These are phyloP conservation scores for Pythium aquatile DNA, from an alignment of 352 stramenopile species.

Conservation along the genomic window DNA sequence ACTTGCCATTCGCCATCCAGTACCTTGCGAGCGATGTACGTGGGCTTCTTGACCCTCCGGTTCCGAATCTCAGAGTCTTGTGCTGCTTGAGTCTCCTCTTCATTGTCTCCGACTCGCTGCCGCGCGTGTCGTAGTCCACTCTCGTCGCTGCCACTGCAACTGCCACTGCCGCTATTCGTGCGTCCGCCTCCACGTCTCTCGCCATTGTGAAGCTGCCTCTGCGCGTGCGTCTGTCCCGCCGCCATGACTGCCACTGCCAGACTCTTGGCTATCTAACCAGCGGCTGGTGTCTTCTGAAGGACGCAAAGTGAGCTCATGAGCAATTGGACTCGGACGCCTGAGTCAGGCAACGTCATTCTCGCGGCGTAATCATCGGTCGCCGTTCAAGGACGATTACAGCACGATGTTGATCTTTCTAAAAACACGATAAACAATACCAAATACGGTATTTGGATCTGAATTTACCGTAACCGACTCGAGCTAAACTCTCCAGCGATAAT, in stretches of 20 bases:
- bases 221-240: not conserved
- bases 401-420: not conserved
- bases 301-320: not conserved
- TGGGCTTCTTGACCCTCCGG: not conserved
- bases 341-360: not conserved
- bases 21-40: constrained; percentile 8
- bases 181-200: not conserved
- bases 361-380: not conserved
- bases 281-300: not conserved
- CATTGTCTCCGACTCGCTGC: too few relatives aligned
- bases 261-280: not conserved
- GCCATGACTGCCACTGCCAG: not conserved
- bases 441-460: not conserved
- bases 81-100: not conserved
- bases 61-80: not conserved
- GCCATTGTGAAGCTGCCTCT: not conserved
- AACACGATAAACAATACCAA: not conserved
- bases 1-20: not conserved
- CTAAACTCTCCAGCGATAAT: not conserved
- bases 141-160: not conserved
- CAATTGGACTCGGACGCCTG: too few relatives aligned
- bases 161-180: not conserved
- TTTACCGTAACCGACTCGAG: not conserved
- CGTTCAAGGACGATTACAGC: not conserved
- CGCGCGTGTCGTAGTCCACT: not conserved